Base-by-base conservation (phyloP, 352 stramenopile genomes). In the Aphanomyces astaci region DNA sequence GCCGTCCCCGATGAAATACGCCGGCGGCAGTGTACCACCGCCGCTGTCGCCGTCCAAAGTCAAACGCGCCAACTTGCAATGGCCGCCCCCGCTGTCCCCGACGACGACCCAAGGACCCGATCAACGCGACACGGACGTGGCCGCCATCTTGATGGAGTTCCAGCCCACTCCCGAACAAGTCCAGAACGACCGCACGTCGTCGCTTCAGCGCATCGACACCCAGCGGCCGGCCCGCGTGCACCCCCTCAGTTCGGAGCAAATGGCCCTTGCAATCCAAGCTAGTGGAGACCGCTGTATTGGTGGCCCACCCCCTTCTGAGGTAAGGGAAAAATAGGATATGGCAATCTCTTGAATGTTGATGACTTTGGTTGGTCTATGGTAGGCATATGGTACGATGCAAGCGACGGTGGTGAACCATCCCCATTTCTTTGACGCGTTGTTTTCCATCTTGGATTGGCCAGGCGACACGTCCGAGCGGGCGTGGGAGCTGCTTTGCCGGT, bases 401-500 rank as follows among this genome's bases (percentile, higher is more conserved):
- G 78, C 89, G 2, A 66, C 87, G 4, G 70, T 92, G 11, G 83
- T 84, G 31, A 90, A 88, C 32, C 73, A 84, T 71, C 70, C 52
- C 7, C 24, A 64, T 3, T 76, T 90, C 27, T 89, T 93, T 52
- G 69, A 80, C 7, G 70, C 75, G 22, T 66, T 93, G 17, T 74
- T 91, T n/a, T 66, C 84, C 15, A 64, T 93, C 10, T 75, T 90
- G 0, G 78, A 85, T 13, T 84, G 72, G 75, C 54, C 76, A 9
- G 75, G 82, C 4, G 33, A 64, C 13, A 90, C 78, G 0, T 84
- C 79, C 0, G 76, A 86, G 54, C 76, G 86, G 10, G 80, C 80
- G 25, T 94, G 86, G 86, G 82, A 90, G 33, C 63, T 94, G 25
- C 68, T 94, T 7, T 90, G 80, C 27, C 73, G 77, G 4, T 59